These are phyloP conservation scores for Cercophora scortea DNA, from an alignment of 495 filamentous ascomycete genomes.

Conservation along the genomic window DNA sequence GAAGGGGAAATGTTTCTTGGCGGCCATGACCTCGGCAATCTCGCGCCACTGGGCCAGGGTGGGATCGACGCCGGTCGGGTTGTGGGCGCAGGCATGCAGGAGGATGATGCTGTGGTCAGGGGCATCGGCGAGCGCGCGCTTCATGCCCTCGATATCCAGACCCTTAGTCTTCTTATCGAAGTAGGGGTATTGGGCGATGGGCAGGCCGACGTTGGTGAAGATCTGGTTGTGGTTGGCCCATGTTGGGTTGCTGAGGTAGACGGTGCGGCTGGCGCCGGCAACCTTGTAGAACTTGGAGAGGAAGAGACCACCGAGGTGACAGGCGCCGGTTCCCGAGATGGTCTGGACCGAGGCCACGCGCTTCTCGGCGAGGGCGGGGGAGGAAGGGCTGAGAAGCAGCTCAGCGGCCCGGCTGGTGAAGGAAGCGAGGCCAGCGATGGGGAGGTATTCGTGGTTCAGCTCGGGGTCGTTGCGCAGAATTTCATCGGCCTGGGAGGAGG, in stretches of 20 bases:
- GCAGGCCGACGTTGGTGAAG: slow-evolving; percentile 82
- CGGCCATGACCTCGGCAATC: slow-evolving; percentile 65
- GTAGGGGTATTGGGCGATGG: slow-evolving; percentile 83
- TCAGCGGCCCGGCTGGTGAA: slow-evolving; percentile 86
- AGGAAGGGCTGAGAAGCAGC: slow-evolving; percentile 73
- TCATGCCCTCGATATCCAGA: slow-evolving; percentile 87
- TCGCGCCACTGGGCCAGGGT: slow-evolving; percentile 91
- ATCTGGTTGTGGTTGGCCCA: slow-evolving; percentile 99
- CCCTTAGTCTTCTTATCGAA: slow-evolving; percentile 80
- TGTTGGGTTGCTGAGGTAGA: slow-evolving; percentile 90
- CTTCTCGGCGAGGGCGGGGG: slow-evolving; percentile 76
- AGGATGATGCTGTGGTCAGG: slow-evolving; percentile 77
- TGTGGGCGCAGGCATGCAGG: slow-evolving; percentile 95
- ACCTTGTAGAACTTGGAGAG: slow-evolving; percentile 67
- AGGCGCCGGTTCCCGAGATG: slow-evolving; percentile 87
- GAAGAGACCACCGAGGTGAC: slow-evolving; percentile 84
- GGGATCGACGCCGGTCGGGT: slow-evolving; percentile 95
- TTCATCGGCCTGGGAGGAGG: slow-evolving; percentile 70
- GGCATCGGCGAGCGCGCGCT: slow-evolving; percentile 55
- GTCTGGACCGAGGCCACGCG: slow-evolving; percentile 69
- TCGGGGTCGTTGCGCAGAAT: slow-evolving; percentile 78
- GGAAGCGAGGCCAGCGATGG: slow-evolving; percentile 78
- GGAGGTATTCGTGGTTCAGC: slow-evolving; percentile 96
- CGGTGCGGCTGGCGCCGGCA: slow-evolving; percentile 56
- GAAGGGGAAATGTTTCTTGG: slow-evolving; percentile 88